phyloP scores from a whole-genome alignment of 345 rosid species.

The Ailanthus altissimus region DNA sequence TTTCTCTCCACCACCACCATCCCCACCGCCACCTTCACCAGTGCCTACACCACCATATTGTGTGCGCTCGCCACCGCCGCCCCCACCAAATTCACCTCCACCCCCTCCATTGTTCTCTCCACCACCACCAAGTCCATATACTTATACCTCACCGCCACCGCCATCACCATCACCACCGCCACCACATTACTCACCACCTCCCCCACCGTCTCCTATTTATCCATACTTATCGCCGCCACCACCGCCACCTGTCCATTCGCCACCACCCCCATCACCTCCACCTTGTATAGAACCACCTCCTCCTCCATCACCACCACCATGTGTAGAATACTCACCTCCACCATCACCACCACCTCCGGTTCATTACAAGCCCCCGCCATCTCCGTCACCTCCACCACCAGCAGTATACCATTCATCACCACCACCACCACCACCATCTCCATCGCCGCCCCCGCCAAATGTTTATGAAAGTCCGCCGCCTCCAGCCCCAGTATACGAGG shows the following conservation, averaged over 20 bases:
- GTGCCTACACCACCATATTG: slow-evolving; percentile 23
- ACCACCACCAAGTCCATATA: slow-evolving; percentile 39
- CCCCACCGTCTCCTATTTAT: slow-evolving; percentile 45
- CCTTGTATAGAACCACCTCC: slow-evolving; percentile 69
- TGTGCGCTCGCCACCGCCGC: slow-evolving; percentile 31
- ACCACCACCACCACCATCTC: slow-evolving; percentile 38
- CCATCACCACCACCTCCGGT: slow-evolving; percentile 36
- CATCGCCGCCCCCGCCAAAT: slow-evolving; percentile 33
- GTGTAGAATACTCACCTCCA: slow-evolving; percentile 52
- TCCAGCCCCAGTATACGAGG: slow-evolving; percentile 70
- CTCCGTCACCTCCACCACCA: slow-evolving; percentile 46
- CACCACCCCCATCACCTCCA: slow-evolving; percentile 61
- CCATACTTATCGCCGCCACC: slow-evolving; percentile 56
- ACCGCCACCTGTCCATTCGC: slow-evolving; percentile 45
- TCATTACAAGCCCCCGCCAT: slow-evolving; percentile 32
- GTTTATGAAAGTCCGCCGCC: slow-evolving; percentile 48
- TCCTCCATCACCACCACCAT: slow-evolving; percentile 57
- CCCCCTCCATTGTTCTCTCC: slow-evolving; percentile 42
- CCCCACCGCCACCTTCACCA: slow-evolving; percentile 25
- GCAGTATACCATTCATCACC: slow-evolving; percentile 30
- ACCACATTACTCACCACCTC: slow-evolving; percentile 39
- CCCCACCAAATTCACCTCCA: slow-evolving; percentile 31
- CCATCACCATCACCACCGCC: slow-evolving; percentile 45
- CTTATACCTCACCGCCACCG: slow-evolving; percentile 33
- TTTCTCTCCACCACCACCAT: slow-evolving; percentile 37